These are phyloP conservation scores for Zarea fungicola DNA, from an alignment of 2,329 filamentous ascomycete genomes.

Conservation along the genomic window DNA sequence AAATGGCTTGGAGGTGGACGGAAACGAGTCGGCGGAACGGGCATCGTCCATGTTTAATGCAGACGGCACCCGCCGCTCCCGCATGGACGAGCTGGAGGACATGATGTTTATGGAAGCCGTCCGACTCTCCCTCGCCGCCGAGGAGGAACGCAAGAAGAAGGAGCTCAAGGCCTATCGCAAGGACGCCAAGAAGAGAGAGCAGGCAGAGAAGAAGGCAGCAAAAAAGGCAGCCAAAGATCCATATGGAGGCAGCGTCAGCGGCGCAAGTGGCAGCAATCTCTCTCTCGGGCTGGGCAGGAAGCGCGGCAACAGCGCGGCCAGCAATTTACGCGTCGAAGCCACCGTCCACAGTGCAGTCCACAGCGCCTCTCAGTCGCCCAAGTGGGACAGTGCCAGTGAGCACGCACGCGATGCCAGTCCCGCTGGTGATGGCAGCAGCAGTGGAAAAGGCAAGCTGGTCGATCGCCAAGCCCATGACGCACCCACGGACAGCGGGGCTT, in stretches of 20 bases:
- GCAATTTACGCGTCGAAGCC: slow-evolving; percentile 54
- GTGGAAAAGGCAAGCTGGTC: slow-evolving; percentile 64
- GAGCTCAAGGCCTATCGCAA: slow-evolving; percentile 55
- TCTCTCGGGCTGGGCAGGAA: slow-evolving; percentile 56
- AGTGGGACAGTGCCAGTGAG: slow-evolving; percentile 14
- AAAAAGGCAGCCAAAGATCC: slow-evolving; percentile 51
- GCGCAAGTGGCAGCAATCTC: slow-evolving; percentile 58
- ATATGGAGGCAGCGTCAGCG: slow-evolving; percentile 30
- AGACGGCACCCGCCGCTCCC: slow-evolving; percentile 33
- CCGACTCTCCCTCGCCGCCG: slow-evolving; percentile 79
- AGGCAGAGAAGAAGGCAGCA: slow-evolving; percentile 73
- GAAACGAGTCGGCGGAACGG: slow-evolving; percentile 20
- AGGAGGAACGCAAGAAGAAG: slow-evolving; percentile 86
- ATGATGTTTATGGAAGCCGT: slow-evolving; percentile 99
- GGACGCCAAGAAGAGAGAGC: slow-evolving; percentile 78
- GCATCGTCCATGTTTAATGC: slow-evolving; percentile 17
- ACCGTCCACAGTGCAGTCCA: slow-evolving; percentile 45
- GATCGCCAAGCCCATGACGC: slow-evolving; percentile 42
- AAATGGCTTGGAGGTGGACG: slow-evolving; percentile 19
- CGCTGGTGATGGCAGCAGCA: slow-evolving; percentile 18
- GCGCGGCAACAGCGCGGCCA: slow-evolving; percentile 54
- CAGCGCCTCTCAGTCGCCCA: slow-evolving; percentile 31
- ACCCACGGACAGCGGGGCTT: slow-evolving; percentile 21
- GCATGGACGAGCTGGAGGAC: slow-evolving; percentile 87
- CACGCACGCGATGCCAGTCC: slow-evolving; percentile 26